Evolutionary conservation across 176 grass and related monocot species (phyloP).

Genomic region (Hsuehochloa calcarea): DNA sequence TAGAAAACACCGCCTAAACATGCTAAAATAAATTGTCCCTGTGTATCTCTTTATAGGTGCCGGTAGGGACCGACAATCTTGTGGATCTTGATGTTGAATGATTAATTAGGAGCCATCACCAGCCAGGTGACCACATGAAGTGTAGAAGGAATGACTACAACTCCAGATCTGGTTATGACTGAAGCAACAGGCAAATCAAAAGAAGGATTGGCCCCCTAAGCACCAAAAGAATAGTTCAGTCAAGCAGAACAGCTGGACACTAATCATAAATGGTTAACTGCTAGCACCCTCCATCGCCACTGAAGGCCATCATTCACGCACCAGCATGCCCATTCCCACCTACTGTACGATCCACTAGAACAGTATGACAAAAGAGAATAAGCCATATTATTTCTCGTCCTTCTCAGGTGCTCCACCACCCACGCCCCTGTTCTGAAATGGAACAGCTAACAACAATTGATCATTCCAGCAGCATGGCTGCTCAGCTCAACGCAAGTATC

Average conservation of each 20-base stretch:
- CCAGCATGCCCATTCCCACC: constrained; percentile 24
- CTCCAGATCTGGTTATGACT: constrained; percentile 38
- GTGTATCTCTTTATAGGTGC: neutral
- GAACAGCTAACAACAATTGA: neutral
- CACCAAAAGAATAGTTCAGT: constrained; percentile 14
- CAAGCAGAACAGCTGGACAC: neutral
- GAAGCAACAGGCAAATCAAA: constrained; percentile 40
- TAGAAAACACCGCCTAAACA: neutral
- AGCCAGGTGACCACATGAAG: constrained; percentile 31
- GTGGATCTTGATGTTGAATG: constrained; percentile 22
- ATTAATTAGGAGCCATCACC: constrained; percentile 27
- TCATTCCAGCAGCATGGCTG: neutral
- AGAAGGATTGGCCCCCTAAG: constrained; percentile 22
- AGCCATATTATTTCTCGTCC: neutral
- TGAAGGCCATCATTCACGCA: constrained; percentile 31
- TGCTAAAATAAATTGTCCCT: neutral
- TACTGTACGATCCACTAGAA: constrained; percentile 26
- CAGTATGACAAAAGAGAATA: constrained; percentile 13
- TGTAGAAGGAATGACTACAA: constrained; percentile 6
- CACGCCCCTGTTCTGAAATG: neutral
- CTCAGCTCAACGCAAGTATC: neutral
- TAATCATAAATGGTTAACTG: constrained; percentile 21
- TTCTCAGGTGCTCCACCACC: constrained; percentile 16
- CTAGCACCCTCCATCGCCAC: constrained; percentile 13
- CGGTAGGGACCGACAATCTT: neutral